Base-by-base conservation (phyloP, 139 green algal species). In the Gonium pectorale region DNA sequence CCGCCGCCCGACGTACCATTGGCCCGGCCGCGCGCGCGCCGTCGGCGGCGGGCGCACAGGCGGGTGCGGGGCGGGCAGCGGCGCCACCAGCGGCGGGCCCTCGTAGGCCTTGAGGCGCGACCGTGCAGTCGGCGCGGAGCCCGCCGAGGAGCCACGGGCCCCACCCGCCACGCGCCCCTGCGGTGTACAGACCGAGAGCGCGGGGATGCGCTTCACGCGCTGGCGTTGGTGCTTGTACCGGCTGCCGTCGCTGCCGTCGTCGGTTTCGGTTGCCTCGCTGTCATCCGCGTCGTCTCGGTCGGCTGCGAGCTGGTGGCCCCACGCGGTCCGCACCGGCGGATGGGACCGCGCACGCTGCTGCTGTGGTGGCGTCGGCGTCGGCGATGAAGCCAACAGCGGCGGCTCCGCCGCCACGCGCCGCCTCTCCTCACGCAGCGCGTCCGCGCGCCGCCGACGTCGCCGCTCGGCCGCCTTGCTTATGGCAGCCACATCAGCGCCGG, bases 1-100 rank as follows among this genome's bases (percentile, higher is more conserved):
- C 19, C 70, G 46, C 9, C 46, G 68, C 68, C 68, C 60, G 26
- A 46, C 46, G 43, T 66, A 79, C 70, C 70, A 79, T 21, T 66
- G 46, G 33, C 70, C 70, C 1, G 70, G 70, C 31, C 70, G 46
- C 15, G 46, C 52, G 9, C 52, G 46, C 0, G 46, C 21, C 24
- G 52, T 49, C 1, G 70, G 11, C 15, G 70, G 70, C 27, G 40
- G 70, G 31, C 70, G 46, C 5, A 79, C 35, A 8, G 70, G 70
- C 31, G 70, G 70, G 29, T 31, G 70, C 46, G 70, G 70, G 0
- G 70, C 46, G 5, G 46, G 44, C n/a, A 64, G 46, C n/a, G 70
- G 70, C n/a, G 46, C 46, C 11, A 79, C 46, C 3, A 79, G 70
- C n/a, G 70, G 49, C 46, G 46, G 46, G 3, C 70, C 70, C 1